phyloP scores from a whole-genome alignment of 2,329 filamentous ascomycete genomes.

The Grosmannia huntii region DNA sequence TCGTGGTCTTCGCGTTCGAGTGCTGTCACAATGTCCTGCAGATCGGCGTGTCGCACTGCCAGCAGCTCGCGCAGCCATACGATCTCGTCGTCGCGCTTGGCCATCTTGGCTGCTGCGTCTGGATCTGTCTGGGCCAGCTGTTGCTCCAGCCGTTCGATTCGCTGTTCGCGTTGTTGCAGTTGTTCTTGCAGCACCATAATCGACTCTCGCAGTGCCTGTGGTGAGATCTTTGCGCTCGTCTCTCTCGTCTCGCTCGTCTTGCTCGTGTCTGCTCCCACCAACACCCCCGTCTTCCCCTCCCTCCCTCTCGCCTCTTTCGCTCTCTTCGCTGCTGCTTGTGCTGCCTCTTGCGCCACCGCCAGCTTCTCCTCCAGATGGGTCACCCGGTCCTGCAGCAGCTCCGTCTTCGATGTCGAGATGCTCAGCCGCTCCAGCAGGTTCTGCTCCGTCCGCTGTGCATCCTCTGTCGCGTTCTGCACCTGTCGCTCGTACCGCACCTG shows the following conservation, averaged over 20 bases:
- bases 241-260: too few species aligned
- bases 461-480: slow-evolving; percentile 62
- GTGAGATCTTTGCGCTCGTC: slow-evolving; percentile 57
- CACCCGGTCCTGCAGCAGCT: slow-evolving; percentile 77
- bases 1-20: slow-evolving; percentile 66
- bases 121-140: slow-evolving; percentile 56
- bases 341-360: slow-evolving; percentile 56
- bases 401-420: slow-evolving; percentile 70
- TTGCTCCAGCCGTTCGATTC: slow-evolving; percentile 76
- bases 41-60: slow-evolving; percentile 76
- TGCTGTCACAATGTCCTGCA: slow-evolving; percentile 79
- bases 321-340: slow-evolving; percentile 54
- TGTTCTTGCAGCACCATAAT: slow-evolving; percentile 96
- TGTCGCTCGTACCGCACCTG: slow-evolving; percentile 63
- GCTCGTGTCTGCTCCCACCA: too few species aligned
- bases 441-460: slow-evolving; percentile 67
- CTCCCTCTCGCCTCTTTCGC: slow-evolving; percentile 31
- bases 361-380: slow-evolving; percentile 80
- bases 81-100: slow-evolving; percentile 89
- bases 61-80: slow-evolving; percentile 89
- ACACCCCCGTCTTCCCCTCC: too few species aligned
- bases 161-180: slow-evolving; percentile 81
- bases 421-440: slow-evolving; percentile 71
- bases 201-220: slow-evolving; percentile 87
- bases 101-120: slow-evolving; percentile 68